These are phyloP conservation scores for Shiraia bambusicola DNA, from an alignment of 2,329 filamentous ascomycete species.

Conservation along the genomic window DNA sequence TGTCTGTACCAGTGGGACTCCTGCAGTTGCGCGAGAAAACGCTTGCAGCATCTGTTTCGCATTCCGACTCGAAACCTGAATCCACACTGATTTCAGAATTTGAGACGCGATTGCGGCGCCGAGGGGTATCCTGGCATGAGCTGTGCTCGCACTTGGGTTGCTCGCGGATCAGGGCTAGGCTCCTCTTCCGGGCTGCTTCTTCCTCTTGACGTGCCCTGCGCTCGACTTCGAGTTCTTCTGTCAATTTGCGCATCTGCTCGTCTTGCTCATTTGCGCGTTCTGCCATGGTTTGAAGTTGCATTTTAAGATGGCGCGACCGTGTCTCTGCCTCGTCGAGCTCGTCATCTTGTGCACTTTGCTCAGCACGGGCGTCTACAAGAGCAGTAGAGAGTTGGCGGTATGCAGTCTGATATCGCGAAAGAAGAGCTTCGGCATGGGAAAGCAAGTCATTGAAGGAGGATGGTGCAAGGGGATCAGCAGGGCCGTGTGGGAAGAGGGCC, in stretches of 20 bases:
- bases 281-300: slow-evolving; percentile 63
- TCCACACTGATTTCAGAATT: slow-evolving; percentile 49
- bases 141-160: slow-evolving; percentile 19
- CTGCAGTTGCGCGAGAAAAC: slow-evolving; percentile 44
- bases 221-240: slow-evolving; percentile 40
- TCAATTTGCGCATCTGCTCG: slow-evolving; percentile 50
- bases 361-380: slow-evolving; percentile 54
- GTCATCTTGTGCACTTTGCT: slow-evolving; percentile 60
- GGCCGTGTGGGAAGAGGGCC: slow-evolving; percentile 56
- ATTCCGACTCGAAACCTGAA: slow-evolving; percentile 62
- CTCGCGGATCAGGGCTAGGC: slow-evolving; percentile 31
- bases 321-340: slow-evolving; percentile 63
- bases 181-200: slow-evolving; percentile 37
- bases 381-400: slow-evolving; percentile 50
- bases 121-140: slow-evolving; percentile 18
- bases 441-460: slow-evolving; percentile 60
- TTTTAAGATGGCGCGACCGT: slow-evolving; percentile 58
- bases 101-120: slow-evolving; percentile 37
- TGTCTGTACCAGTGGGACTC: slow-evolving; percentile 38
- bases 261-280: slow-evolving; percentile 58
- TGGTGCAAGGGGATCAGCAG: slow-evolving; percentile 52
- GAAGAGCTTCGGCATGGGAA: slow-evolving; percentile 56
- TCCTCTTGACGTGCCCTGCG: slow-evolving; percentile 37
- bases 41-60: slow-evolving; percentile 52
- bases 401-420: slow-evolving; percentile 57